Base-by-base conservation (phyloP, 164 flowering plant genomes). In the Annona cherimola region DNA sequence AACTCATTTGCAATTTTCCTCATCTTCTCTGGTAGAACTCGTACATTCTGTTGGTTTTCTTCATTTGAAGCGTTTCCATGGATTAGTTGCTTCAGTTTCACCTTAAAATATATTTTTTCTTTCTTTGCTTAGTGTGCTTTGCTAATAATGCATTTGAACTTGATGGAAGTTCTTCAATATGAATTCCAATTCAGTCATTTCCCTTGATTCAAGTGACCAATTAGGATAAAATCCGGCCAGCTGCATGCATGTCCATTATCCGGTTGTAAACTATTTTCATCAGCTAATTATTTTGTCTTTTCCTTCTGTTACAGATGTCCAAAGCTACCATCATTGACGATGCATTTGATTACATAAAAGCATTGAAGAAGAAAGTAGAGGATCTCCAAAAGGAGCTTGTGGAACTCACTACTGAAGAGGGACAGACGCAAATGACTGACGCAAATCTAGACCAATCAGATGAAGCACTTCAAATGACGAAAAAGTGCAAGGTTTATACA, bases 281-380 rank as follows among this genome's bases (percentile, higher is more conserved):
- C 35, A 26, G 35, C 35, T 26, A 26, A 26, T 26, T 5, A 5
- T 63, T 12, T 12, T 39, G 39, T 39, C 39, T 54, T 66, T 26
- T 35, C 16, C 8, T 63, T n/a, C 2, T 39, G 20, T 63, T 35
- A 45, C 69, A 92, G 98, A 86, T 93, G 96, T 91, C 70, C 19
- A 91, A 86, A 72, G 89, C 82, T 16, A 76, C 89, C 6, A 89
- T 87, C 35, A 69, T 93, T 5, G 88, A 81, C 0, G 98, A 93
- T 67, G 90, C 98, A 0, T 78, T 85, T 26, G 79, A 80, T 50
- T 89, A 90, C 79, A 89, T 91, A 18, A 45, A 75, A 69, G 79
- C 75, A 68, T 80, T 93, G 74, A 76, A 88, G 77, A 75, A 70
- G 46, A 63, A 72, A 57, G 91, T 82, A 18, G 59, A 80, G 74